A percentile compares a stretch with the other conserved stretches of the same genome.
phyloP scores from a whole-genome alignment of 1,284 basidiomycete genomes.

The Sporisorium sorghi region DNA sequence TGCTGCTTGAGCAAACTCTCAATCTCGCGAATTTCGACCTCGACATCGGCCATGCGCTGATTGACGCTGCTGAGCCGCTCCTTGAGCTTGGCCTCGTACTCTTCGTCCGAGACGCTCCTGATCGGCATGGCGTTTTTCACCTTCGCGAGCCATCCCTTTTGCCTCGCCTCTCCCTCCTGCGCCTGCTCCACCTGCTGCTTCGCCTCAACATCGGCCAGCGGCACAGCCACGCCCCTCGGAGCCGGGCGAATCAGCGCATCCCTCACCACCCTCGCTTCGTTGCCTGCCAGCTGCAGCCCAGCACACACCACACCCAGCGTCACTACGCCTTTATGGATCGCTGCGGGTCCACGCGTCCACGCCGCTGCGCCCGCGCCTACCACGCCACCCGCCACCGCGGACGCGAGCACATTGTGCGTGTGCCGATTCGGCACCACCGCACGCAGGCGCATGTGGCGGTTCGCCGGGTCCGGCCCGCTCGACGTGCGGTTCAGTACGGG shows the following conservation, averaged over 20 bases:
- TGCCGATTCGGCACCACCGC: constrained; percentile 25
- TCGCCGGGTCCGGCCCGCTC: constrained; percentile 31
- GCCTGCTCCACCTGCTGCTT: neutral
- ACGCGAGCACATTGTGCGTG: constrained; percentile 36
- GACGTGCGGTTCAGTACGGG: constrained; percentile 42
- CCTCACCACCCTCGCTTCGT: constrained; percentile 41
- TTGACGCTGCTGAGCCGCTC: constrained; percentile 34
- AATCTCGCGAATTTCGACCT: constrained; percentile 44
- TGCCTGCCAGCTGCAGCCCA: constrained; percentile 39
- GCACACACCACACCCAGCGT: constrained; percentile 45
- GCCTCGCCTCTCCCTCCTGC: neutral
- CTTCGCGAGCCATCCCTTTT: constrained; percentile 18
- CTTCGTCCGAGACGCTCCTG: constrained; percentile 48
- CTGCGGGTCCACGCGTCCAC: constrained; percentile 12
- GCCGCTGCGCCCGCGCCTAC: constrained; percentile 41
- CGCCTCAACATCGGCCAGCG: constrained; percentile 15
- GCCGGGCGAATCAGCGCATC: constrained; percentile 23
- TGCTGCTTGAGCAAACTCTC: constrained; percentile 27
- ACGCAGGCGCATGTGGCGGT: constrained; percentile 30
- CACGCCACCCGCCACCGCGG: constrained; percentile 38
- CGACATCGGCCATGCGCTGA: constrained; percentile 39
- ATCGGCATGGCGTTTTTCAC: constrained; percentile 41
- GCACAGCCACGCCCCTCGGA: constrained; percentile 1
- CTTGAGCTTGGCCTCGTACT: constrained; percentile 50
- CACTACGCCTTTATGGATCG: constrained; percentile 31